Percentiles rank a stretch among this genome's conserved stretches.
Evolutionary conservation across 345 rosid species (phyloP).

Genomic region (Moricandia moricandioides): DNA sequence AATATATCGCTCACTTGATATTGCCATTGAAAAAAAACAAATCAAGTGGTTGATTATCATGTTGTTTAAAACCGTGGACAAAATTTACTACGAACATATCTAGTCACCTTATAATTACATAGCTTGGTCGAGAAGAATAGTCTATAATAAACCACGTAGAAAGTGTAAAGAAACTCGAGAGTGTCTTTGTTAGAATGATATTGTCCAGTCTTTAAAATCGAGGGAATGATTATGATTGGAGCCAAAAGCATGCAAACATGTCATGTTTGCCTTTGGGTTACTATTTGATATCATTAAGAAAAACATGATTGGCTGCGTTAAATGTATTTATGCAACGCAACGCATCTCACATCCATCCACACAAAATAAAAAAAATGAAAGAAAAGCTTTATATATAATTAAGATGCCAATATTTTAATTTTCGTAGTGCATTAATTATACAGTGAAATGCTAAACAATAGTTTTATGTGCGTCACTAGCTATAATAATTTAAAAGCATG

Average conservation of each 20-base stretch:
- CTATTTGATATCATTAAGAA: neutral
- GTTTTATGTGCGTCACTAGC: neutral
- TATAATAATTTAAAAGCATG: neutral
- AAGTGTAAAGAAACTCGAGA: slow-evolving; percentile 31
- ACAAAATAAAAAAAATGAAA: neutral
- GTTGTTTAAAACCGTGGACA: neutral
- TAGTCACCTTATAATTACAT: neutral
- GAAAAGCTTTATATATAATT: neutral
- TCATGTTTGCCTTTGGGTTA: neutral
- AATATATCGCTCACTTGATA: neutral
- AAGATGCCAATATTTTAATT: neutral
- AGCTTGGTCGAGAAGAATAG: neutral
- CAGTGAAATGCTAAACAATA: neutral
- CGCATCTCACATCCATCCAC: neutral
- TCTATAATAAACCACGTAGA: slow-evolving; percentile 1
- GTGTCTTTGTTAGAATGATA: slow-evolving; percentile 32
- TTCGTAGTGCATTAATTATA: neutral
- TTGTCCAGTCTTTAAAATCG: slow-evolving; percentile 26
- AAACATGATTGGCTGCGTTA: neutral
- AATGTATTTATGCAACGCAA: neutral
- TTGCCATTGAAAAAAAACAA: neutral
- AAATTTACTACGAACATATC: neutral
- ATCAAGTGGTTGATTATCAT: neutral
- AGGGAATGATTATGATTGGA: slow-evolving; percentile 32
- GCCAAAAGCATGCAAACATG: slow-evolving; percentile 34